Conservation (phyloP, 495 filamentous ascomycete species). For the Penicillium ochrochloron region DNA sequence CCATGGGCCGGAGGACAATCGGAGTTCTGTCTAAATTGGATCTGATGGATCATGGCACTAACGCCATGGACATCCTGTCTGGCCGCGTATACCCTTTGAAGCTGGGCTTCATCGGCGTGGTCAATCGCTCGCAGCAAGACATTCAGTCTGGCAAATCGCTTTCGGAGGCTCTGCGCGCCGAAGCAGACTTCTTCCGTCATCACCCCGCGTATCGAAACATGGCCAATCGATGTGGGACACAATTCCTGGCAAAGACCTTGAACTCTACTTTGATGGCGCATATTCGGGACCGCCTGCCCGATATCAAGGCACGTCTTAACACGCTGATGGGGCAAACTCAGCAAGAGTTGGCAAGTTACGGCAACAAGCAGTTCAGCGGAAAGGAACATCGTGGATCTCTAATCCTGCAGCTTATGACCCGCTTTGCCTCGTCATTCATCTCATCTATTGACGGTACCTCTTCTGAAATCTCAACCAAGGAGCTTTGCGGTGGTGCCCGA, state of each 20-base stretch:
- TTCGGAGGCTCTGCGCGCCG: slow-evolving; percentile 84
- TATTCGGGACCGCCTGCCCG: slow-evolving; percentile 92
- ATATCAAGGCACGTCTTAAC: slow-evolving; percentile 97
- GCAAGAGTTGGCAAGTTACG: slow-evolving; percentile 97
- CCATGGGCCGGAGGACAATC: slow-evolving; percentile 92
- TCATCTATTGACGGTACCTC: slow-evolving; percentile 98
- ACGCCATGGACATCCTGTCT: slow-evolving; percentile 94
- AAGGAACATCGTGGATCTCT: slow-evolving; percentile 95
- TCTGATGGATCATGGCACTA: slow-evolving; percentile 98
- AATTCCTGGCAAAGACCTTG: slow-evolving; percentile 92
- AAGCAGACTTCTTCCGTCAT: slow-evolving; percentile 94
- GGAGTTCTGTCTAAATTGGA: slow-evolving; percentile 97
- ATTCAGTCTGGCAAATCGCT: slow-evolving; percentile 94
- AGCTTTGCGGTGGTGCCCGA: slow-evolving; percentile 92
- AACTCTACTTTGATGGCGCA: slow-evolving; percentile 95
- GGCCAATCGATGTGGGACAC: slow-evolving; percentile 90
- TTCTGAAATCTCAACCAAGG: slow-evolving; percentile 97
- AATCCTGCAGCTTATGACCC: slow-evolving; percentile 96
- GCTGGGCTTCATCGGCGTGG: slow-evolving; percentile 96
- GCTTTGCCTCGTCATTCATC: slow-evolving; percentile 97
- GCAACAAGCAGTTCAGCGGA: slow-evolving; percentile 96
- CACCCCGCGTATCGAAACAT: slow-evolving; percentile 98
- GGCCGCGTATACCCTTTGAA: slow-evolving; percentile 97
- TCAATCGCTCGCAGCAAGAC: slow-evolving; percentile 98
- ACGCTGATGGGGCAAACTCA: slow-evolving; percentile 99